Evolutionary conservation across 129 eudicot genomes (phyloP), one percentile per base, ranked within the genome.

Genomic region (Centella asiatica): DNA sequence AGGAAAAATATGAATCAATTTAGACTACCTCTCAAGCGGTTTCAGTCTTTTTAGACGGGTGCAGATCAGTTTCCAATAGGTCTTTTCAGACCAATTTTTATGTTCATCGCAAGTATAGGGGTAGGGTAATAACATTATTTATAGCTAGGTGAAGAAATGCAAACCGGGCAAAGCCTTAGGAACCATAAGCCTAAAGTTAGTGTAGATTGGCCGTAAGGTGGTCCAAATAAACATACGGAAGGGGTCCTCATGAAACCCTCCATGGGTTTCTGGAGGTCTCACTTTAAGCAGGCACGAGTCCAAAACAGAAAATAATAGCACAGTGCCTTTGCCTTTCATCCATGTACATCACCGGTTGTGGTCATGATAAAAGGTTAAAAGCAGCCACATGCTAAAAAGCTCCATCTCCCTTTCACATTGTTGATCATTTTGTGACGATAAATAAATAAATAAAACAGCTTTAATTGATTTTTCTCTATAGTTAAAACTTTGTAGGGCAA

Each of bases 191-290:
- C 47, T 6, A 14, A 14, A 42, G 47, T 17, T 6, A 42, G 47
- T 42, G 47, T 42, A 40, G 17, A 40, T 13, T 40, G 46, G 46
- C 46, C 13, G 11, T 42, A n/a, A 14, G 19, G 47, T 42, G 47
- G 47, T 42, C 47, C 47, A 11, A 42, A 3, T 15, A 42, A 9
- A 4, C 14, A 17, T 14, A 17, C n/a, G n/a, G n/a, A n/a, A 14
- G 2, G 46, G 46, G 18, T 42, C 46, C 46, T 36, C 4, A 42
- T 13, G 47, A 15, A n/a, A 11, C 47, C 47, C n/a, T 42, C 44
- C 65, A 44, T 67, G 72, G 65, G 64, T 56, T 67, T 67, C 72
- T 55, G 46, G 64, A 67, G 46, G 56, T 27, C 29, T 56, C 47
- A 26, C 71, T 54, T 53, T 54, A 5, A 25, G 39, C 20, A 27